Evolutionary conservation across 2,329 filamentous ascomycete species (phyloP), one percentile per base, ranked within the genome.

Genomic region (Exophiala oligosperma): DNA sequence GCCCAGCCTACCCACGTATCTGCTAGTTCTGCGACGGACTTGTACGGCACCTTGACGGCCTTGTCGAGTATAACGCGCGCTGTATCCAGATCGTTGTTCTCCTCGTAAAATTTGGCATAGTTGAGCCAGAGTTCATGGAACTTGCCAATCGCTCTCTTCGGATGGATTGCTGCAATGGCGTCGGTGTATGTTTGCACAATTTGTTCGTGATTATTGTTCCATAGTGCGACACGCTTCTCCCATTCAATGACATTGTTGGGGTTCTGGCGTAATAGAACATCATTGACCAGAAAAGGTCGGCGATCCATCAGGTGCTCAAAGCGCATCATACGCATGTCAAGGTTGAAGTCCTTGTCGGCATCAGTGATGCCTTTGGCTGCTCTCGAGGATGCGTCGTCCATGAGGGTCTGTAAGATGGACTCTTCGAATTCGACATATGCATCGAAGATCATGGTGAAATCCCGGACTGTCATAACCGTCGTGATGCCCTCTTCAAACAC

Each of bases 1-100:
- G 95, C 93, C 93, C 94, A 99, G 75, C 96, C 92, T 64, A 95
- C 95, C 94, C 94, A 99, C 83, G 94, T 96, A 69, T 99, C 94
- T 21, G 94, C 94, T 57, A 99, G 81, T 74, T 99, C 94, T 29
- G 90, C 87, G n/a, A 99, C 93, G 0, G 92, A 95, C 71, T 96
- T 97, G 81, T 95, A 99, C 0, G 93, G 92, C 1, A 99, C 94
- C 71, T 97, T 97, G 70, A 96, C 90, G 12, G 93, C 93, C 76
- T 97, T 99, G 73, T 97, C 93, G 84, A 97, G 90, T 69, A 99
- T 97, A 61, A 96, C 82, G 32, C 94, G 84, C 38, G 94, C 92
- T 64, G 88, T 96, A 53, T 86, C 82, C 40, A 97, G 71, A 71
- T 97, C 92, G 4, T 89, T 90, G 2, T 90, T 91, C 32, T 85